Percentiles rank a stretch among this genome's conserved stretches.
Conservation (phyloP, 352 stramenopile genomes). For the Globisporangium nodosum region DNA sequence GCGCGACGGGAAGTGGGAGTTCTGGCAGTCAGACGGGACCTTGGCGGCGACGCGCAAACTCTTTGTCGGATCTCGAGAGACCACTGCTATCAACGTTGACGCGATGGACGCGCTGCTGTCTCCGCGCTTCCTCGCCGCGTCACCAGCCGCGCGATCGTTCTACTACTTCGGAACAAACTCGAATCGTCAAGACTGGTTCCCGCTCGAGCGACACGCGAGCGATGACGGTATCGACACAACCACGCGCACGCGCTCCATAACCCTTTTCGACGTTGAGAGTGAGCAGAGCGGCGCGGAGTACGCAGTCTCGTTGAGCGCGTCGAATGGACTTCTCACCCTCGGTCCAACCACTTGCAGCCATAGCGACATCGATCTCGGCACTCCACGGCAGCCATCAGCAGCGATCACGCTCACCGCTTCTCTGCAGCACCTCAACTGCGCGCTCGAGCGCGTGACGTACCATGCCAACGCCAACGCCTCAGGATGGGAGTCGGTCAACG, state of each 20-base stretch:
- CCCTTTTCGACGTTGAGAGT: slow-evolving; percentile 25
- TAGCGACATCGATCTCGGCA: neutral
- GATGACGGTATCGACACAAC: slow-evolving; percentile 3
- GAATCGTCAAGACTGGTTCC: neutral
- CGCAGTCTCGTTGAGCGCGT: slow-evolving; percentile 26
- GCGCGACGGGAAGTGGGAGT: slow-evolving; percentile 23
- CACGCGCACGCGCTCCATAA: slow-evolving; percentile 24
- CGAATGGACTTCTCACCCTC: slow-evolving; percentile 32
- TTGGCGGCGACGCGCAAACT: slow-evolving; percentile 24
- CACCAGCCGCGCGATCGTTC: slow-evolving; percentile 11
- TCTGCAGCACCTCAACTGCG: slow-evolving; percentile 40
- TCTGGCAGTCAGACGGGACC: slow-evolving; percentile 62
- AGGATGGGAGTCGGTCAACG: slow-evolving; percentile 32
- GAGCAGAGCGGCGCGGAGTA: slow-evolving; percentile 8
- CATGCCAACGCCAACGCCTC: slow-evolving; percentile 19
- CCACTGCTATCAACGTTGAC: slow-evolving; percentile 21
- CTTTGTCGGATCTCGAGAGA: slow-evolving; percentile 28
- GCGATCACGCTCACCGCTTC: slow-evolving; percentile 22
- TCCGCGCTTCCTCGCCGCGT: slow-evolving; percentile 8
- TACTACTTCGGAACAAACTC: slow-evolving; percentile 19
- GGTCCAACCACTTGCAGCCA: slow-evolving; percentile 8
- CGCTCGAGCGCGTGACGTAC: slow-evolving; percentile 44
- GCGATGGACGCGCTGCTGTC: slow-evolving; percentile 22
- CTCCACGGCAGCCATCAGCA: neutral
- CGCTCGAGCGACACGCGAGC: neutral